Base-by-base conservation (phyloP, 805 yeast species). In the Candida xiaguanensis region DNA sequence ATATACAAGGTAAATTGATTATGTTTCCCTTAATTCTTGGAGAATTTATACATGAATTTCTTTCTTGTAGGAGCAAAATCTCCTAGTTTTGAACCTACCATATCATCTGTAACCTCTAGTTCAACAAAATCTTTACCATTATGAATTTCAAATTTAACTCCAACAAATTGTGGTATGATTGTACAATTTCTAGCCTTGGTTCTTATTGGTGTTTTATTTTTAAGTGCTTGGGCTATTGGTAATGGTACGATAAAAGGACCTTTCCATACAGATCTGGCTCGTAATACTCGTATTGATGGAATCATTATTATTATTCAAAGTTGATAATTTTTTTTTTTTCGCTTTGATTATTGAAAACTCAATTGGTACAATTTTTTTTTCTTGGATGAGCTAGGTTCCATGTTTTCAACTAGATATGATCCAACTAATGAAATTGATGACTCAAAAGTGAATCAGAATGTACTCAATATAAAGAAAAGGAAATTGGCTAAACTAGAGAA, bases 161-260 rank as follows among this genome's bases (percentile, higher is more conserved):
- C 99, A 24, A 93, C 96, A 64, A 93, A 91, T 58, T 88, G 95
- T 15, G 99, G 99, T 36, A 93, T 68, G 39, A 93, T 86, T 14
- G 98, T 93, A 57, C 98, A 93, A 25, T 91, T 70, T 59, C 99
- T 78, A 31, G 97, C 96, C 52, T 89, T 87, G n/a, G 99, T 93
- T 66, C 96, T 76, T 45, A 93, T 86, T 3, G 98, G 95, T 2
- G 86, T 75, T 14, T 85, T 85, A 39, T 81, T 81, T 47, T 79
- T 78, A 44, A 81, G 66, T 23, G 98, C 97, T 49, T 87, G 82
- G 27, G 83, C 82, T 30, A 93, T 75, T n/a, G 98, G 98, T 25
- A 93, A 74, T 4, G 98, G 96, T 16, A 91, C 98, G 45, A 93
- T 83, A 53, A 82, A 84, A 2, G 99, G 99, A 24, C 97, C 88